These are phyloP conservation scores for Leccinum brunneo-olivaceum DNA, from an alignment of 1,284 basidiomycete species.

Conservation along the genomic window DNA sequence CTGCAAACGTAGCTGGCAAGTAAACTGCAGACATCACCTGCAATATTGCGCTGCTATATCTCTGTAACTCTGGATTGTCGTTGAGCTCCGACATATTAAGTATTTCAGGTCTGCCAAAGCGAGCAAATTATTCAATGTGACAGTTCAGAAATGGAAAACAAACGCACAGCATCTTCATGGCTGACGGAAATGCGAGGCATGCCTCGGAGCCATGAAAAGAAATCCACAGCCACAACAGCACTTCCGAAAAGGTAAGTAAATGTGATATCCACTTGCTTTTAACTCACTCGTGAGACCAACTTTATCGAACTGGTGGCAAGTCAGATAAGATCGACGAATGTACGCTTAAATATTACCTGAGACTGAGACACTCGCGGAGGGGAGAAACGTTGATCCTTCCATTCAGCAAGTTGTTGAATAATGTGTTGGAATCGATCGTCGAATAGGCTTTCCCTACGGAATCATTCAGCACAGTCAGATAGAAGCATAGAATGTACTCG, in stretches of 20 bases:
- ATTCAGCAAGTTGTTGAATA: conserved; percentile 51
- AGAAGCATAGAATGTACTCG: conserved; percentile 21
- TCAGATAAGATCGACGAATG: conserved; percentile 14
- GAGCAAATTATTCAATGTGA: conserved; percentile 8
- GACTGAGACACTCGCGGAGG: conserved; percentile 78
- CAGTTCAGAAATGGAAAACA: conserved; percentile 3
- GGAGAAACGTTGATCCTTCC: conserved; percentile 73
- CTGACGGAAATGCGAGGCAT: conserved; percentile 65
- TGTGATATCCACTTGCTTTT: conserved; percentile 3
- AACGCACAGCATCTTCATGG: conserved; percentile 69
- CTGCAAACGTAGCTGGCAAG: conserved; percentile 56
- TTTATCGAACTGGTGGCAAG: conserved; percentile 66
- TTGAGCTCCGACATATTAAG: conserved; percentile 78
- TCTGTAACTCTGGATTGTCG: conserved; percentile 67
- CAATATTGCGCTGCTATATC: conserved; percentile 68
- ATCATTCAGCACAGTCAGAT: conserved; percentile 3
- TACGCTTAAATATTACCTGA: conserved; percentile 35
- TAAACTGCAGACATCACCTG: conserved; percentile 68
- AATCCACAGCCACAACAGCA: conserved; percentile 77
- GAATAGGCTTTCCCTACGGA: conserved; percentile 50
- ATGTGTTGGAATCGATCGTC: conserved; percentile 50
- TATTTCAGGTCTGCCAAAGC: conserved; percentile 57
- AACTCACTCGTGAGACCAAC: conserved; percentile 68
- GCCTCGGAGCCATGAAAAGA: conserved; percentile 65
- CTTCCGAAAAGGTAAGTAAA: conserved; percentile 33